phyloP scores from a whole-genome alignment of 2,329 filamentous ascomycete species.

The Monosporascus ibericus region DNA sequence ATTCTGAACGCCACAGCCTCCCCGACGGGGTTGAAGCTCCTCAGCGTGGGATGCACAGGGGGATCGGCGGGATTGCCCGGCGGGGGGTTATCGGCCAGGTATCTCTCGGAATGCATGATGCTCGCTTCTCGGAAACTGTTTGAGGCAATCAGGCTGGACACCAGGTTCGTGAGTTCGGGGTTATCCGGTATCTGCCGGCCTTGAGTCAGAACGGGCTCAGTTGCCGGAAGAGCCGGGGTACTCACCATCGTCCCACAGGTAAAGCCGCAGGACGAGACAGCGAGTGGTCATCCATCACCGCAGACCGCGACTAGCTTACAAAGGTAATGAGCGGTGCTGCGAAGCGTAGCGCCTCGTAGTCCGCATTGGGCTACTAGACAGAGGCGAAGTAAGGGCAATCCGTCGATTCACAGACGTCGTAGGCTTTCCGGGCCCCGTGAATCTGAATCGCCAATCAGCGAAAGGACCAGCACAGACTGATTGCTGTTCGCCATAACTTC shows the following conservation, averaged over 20 bases:
- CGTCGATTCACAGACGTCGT: slow-evolving; percentile 1
- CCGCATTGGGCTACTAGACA: slow-evolving; percentile 7
- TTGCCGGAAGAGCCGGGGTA: background rate
- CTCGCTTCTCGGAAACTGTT: slow-evolving; percentile 5
- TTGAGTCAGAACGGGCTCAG: background rate
- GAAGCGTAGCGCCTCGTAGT: slow-evolving; percentile 4
- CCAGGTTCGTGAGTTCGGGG: slow-evolving; percentile 4
- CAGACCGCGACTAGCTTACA: background rate
- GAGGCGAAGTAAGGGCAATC: slow-evolving; percentile 3
- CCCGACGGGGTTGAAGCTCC: slow-evolving; percentile 7
- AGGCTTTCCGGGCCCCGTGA: slow-evolving; percentile 1
- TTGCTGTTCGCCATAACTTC: background rate
- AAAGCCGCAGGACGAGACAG: slow-evolving; percentile 3
- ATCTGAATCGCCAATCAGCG: background rate
- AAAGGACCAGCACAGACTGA: background rate
- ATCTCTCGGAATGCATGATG: slow-evolving; percentile 1
- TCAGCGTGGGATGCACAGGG: slow-evolving; percentile 1
- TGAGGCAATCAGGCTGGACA: slow-evolving; percentile 3
- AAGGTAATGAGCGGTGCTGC: slow-evolving; percentile 4
- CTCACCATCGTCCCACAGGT: slow-evolving; percentile 7
- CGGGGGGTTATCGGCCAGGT: slow-evolving; percentile 2
- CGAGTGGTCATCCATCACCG: background rate
- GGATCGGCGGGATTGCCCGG: slow-evolving; percentile 1
- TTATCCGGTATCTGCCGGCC: slow-evolving; percentile 6
- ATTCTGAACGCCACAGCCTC: slow-evolving; percentile 4